Conservation (phyloP, 768 basidiomycete species). For the Lactarius quietus region DNA sequence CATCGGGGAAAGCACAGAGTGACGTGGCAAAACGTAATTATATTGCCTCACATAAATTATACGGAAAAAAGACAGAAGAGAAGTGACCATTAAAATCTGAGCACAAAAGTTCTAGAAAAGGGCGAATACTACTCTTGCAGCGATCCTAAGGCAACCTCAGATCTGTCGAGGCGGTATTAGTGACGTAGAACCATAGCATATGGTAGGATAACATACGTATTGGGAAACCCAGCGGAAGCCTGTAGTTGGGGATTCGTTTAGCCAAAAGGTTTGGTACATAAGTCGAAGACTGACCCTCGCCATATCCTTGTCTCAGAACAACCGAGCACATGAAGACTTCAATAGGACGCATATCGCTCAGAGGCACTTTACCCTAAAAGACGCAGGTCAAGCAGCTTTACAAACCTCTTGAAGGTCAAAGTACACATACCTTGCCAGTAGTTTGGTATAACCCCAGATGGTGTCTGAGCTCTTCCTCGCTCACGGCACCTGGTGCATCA, state of each 20-base stretch:
- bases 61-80: slow-evolving; percentile 1
- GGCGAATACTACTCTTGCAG: slow-evolving; percentile 5
- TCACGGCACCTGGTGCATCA: slow-evolving; percentile 95
- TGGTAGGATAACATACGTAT: slow-evolving; percentile 56
- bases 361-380: slow-evolving; percentile 88
- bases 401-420: neutral
- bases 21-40: slow-evolving; percentile 25
- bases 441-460: slow-evolving; percentile 96
- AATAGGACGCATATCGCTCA: slow-evolving; percentile 95
- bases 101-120: slow-evolving; percentile 13
- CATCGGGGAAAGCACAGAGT: slow-evolving; percentile 1
- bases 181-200: slow-evolving; percentile 8
- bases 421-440: slow-evolving; percentile 86
- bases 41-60: neutral
- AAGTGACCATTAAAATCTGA: slow-evolving; percentile 17
- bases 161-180: slow-evolving; percentile 14
- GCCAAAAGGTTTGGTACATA: neutral
- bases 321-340: slow-evolving; percentile 99
- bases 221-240: slow-evolving; percentile 96
- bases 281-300: slow-evolving; percentile 62
- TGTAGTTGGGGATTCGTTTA: slow-evolving; percentile 29
- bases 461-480: slow-evolving; percentile 95
- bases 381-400: slow-evolving; percentile 14
- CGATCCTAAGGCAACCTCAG: slow-evolving; percentile 3
- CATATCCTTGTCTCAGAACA: slow-evolving; percentile 97